These are phyloP conservation scores for Ophiostoma tasmaniense DNA, from an alignment of 2,329 filamentous ascomycete species.

Conservation along the genomic window DNA sequence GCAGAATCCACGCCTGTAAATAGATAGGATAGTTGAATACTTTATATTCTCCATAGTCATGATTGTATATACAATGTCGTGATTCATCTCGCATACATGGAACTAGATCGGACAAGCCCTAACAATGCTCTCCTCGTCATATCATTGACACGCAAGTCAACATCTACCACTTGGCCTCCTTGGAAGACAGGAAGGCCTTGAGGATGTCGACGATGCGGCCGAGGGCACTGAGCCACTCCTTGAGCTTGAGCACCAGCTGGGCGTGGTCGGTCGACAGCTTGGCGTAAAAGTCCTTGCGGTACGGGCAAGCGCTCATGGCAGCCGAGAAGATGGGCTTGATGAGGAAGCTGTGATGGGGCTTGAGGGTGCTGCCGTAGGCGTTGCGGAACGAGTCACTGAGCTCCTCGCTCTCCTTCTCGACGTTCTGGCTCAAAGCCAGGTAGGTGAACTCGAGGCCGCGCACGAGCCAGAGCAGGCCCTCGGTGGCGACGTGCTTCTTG, in stretches of 20 bases:
- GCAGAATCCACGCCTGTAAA: neutral
- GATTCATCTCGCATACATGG: neutral
- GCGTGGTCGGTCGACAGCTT: constrained; percentile 66
- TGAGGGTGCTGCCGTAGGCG: constrained; percentile 80
- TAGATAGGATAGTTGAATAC: neutral
- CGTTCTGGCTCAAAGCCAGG: constrained; percentile 70
- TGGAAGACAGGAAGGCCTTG: constrained; percentile 47
- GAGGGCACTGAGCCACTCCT: constrained; percentile 65
- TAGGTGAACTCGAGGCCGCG: constrained; percentile 91
- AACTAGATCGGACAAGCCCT: neutral
- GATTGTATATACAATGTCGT: constrained; percentile 1
- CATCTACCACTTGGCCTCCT: constrained; percentile 50
- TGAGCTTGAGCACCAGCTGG: constrained; percentile 56
- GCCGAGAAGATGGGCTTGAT: constrained; percentile 88
- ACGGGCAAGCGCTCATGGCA: constrained; percentile 87
- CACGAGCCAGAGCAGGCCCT: constrained; percentile 84
- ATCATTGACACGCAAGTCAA: neutral
- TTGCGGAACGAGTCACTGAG: constrained; percentile 78
- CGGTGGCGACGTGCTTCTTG: constrained; percentile 80
- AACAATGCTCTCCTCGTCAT: neutral
- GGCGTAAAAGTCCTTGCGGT: constrained; percentile 84
- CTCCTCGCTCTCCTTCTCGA: constrained; percentile 60
- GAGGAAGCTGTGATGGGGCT: constrained; percentile 81
- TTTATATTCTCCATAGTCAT: neutral
- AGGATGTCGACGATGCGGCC: constrained; percentile 73